phyloP scores from a whole-genome alignment of 371 early-diverging fungal species.

The Nosema bombycis region DNA sequence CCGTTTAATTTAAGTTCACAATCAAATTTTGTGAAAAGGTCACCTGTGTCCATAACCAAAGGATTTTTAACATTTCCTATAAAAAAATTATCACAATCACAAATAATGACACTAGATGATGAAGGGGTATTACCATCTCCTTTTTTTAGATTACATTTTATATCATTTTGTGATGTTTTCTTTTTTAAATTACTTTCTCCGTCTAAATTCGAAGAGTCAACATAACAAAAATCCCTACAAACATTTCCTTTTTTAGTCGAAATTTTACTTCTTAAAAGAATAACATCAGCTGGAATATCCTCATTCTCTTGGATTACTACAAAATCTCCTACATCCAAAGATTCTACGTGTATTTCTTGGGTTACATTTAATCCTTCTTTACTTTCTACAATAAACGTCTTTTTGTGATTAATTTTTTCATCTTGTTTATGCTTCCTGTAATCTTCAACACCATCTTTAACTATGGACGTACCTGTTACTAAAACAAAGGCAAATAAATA shows the following conservation, averaged over 20 bases:
- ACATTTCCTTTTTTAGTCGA: slow-evolving; percentile 34
- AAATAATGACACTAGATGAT: no score
- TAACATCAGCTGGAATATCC: slow-evolving; percentile 68
- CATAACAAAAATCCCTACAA: slow-evolving; percentile 72
- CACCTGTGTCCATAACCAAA: slow-evolving; percentile 42
- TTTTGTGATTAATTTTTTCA: slow-evolving; percentile 72
- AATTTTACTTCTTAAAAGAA: slow-evolving; percentile 66
- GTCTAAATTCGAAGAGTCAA: slow-evolving; percentile 87
- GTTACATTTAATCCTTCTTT: background rate
- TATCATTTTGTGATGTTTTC: slow-evolving; percentile 25
- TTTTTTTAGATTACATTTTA: background rate
- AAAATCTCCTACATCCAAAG: slow-evolving; percentile 68
- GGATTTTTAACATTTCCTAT: slow-evolving; percentile 18
- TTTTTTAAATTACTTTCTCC: slow-evolving; percentile 85
- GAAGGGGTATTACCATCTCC: background rate
- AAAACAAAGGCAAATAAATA: slow-evolving; percentile 70
- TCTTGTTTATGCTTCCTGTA: slow-evolving; percentile 79
- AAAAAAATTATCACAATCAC: slow-evolving; percentile 32
- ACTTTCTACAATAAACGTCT: slow-evolving; percentile 6
- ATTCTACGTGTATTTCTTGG: slow-evolving; percentile 46
- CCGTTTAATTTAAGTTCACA: slow-evolving; percentile 35
- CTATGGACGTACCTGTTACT: slow-evolving; percentile 74
- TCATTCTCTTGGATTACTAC: slow-evolving; percentile 66
- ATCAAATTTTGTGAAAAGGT: slow-evolving; percentile 45
- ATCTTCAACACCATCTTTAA: slow-evolving; percentile 87